Base-by-base conservation (phyloP, 768 basidiomycete species). In the Calocybe gangraenosa region DNA sequence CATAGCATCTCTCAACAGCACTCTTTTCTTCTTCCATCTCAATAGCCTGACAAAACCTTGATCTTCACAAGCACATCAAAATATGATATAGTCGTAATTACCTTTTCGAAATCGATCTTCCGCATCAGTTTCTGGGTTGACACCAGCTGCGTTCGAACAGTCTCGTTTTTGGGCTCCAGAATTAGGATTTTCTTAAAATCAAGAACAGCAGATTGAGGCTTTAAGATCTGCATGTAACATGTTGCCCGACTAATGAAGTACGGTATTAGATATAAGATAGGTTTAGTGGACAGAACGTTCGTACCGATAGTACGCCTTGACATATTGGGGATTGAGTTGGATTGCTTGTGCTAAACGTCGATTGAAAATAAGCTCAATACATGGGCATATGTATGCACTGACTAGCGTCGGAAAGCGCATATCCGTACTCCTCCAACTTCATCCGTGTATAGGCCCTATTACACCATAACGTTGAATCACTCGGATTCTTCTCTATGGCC, bases 391-490 rank as follows among this genome's bases (percentile, higher is more conserved):
- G 14, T 18, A 7, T 5, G 30, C 38, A 77, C 86, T 62, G 58
- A 93, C 92, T 80, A 33, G 92, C 82, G 70, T 97, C 95, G 21
- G 71, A 69, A 20, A 95, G 76, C 13, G 93, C 96, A 59, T 93
- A 92, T 2, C 96, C 96, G 57, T 87, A 86, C 67, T 99, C 76
- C 63, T 99, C 88, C 44, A 98, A 66, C 68, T 90, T 96, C 65
- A 94, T 91, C 40, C 95, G 79, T 11, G 89, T 78, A 65, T 92
- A 89, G 2, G 96, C 92, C 30, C 95, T 79, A 66, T 98, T 98
- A 60, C 87, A 93, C 87, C 90, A 98, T 42, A 95, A 65, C 11
- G 92, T 93, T 42, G 92, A 69, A 56, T 97, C 95, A 44, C 73
- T 70, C 0, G 92, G 93, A 61, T 99, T 93, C 59, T 84, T 77